Percentiles rank a stretch among this genome's conserved stretches.
Conservation (phyloP, 192 early-diverging fungal species). For the Jimgerdemannia flammicorona region DNA sequence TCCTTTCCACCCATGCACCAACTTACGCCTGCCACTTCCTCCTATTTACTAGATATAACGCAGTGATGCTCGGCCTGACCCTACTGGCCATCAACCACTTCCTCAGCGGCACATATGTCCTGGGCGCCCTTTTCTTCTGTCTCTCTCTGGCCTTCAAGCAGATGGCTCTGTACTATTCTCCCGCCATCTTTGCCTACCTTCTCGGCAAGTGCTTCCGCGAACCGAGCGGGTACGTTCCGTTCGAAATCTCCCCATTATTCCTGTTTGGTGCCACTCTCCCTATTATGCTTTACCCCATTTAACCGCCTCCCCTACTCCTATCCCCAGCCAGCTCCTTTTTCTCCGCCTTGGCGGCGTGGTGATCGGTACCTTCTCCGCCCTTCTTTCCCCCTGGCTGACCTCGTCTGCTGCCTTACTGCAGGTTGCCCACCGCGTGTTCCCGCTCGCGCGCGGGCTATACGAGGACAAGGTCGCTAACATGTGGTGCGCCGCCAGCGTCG, state of each 20-base stretch:
- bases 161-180: conserved; percentile 94
- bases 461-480: conserved; percentile 99
- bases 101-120: conserved; percentile 51
- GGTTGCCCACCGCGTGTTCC: conserved; percentile 84
- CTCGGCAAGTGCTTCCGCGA: conserved; percentile 66
- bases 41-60: conserved; percentile 70
- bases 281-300: conserved; percentile 8
- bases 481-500: conserved; percentile 90
- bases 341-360: conserved; percentile 73
- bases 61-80: conserved; percentile 92
- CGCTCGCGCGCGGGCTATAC: conserved; percentile 89
- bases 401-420: conserved; percentile 63
- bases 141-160: conserved; percentile 90
- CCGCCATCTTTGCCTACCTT: conserved; percentile 87
- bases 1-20: background rate
- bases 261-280: background rate
- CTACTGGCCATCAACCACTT: conserved; percentile 74
- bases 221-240: conserved; percentile 22
- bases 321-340: conserved; percentile 48
- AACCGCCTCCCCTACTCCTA: background rate
- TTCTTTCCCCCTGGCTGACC: conserved; percentile 69
- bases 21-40: background rate
- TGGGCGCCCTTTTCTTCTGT: conserved; percentile 80
- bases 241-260: background rate
- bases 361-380: conserved; percentile 57